phyloP scores from a whole-genome alignment of 176 grass and related monocot species.

The Oryza rufipogon region DNA sequence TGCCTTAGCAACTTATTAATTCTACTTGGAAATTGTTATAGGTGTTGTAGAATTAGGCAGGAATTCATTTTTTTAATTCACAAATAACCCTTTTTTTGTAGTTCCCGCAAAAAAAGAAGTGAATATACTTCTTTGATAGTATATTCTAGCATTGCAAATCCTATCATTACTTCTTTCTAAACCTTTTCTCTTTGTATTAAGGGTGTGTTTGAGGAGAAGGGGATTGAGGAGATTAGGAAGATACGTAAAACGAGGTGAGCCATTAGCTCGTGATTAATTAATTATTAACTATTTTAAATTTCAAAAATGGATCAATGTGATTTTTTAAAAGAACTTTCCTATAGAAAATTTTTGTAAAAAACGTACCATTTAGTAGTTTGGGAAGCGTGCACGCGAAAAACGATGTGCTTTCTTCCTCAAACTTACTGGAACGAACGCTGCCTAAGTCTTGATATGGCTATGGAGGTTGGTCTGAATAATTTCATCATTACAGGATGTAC shows the following conservation, averaged over 20 bases:
- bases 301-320: too few relatives aligned
- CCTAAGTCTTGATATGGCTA: constrained; percentile 1
- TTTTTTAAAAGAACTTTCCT: too few relatives aligned
- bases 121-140: neutral
- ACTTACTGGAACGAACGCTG: too few relatives aligned
- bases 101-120: neutral
- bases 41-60: neutral
- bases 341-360: too few relatives aligned
- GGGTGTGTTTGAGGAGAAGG: too few relatives aligned
- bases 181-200: neutral
- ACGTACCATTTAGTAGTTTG: too few relatives aligned
- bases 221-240: too few relatives aligned
- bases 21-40: neutral
- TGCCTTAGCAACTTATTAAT: neutral
- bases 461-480: neutral
- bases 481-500: constrained; percentile 16
- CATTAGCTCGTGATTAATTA: too few relatives aligned
- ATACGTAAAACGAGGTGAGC: too few relatives aligned
- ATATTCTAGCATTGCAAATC: constrained; percentile 11
- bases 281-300: too few relatives aligned
- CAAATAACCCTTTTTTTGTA: neutral
- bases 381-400: too few relatives aligned
- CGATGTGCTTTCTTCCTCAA: too few relatives aligned
- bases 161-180: neutral
- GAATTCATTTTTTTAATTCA: neutral